Base-by-base conservation (phyloP, 2,329 filamentous ascomycete genomes). In the Diaporthe helianthi region DNA sequence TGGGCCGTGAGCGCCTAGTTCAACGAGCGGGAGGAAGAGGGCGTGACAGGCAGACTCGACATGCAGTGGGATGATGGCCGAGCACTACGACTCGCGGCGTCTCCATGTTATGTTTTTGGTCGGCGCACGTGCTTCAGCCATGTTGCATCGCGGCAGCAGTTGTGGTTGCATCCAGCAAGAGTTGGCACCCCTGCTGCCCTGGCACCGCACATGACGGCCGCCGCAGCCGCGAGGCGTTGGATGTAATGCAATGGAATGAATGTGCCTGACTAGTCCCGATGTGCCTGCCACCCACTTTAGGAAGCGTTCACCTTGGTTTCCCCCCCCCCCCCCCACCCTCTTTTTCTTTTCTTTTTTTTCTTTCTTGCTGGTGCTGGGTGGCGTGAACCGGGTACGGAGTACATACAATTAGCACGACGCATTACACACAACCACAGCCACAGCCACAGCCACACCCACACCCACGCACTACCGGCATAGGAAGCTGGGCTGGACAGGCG, bases 201-300 rank as follows among this genome's bases (percentile, higher is more conserved):
- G n/a, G n/a, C 58, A 24, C 19, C 36, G 58, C 26, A 26, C 41
- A 47, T 29, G 41, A 63, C 19, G n/a, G 58, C 58, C 58, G 58
- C 58, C 44, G 58, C 44, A 63, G 58, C 58, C 58, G 58, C 58
- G 58, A 49, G 58, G 33, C 58, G 41, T 49, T 63, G 58, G 41
- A 63, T 49, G 58, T 44, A 47, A 63, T 36, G 58, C 44, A 49
- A 63, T 63, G 58, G 44, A 49, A 49, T 63, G 44, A 49, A 49
- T 63, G 58, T 63, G 58, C 58, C 58, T 63, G 58, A 63, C 58
- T 63, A 63, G 58, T 44, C 58, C 29, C 19, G 31, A 19, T 36
- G 44, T 49, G 58, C 58, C 58, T 36, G 41, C 58, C 58, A 29
- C 41, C 29, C 29, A 19, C 58, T 49, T 19, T 17, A 49, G n/a